A percentile compares a stretch with the other conserved stretches of the same genome.
phyloP scores from a whole-genome alignment of 1,284 basidiomycete genomes.

The Athelia psychrophila region DNA sequence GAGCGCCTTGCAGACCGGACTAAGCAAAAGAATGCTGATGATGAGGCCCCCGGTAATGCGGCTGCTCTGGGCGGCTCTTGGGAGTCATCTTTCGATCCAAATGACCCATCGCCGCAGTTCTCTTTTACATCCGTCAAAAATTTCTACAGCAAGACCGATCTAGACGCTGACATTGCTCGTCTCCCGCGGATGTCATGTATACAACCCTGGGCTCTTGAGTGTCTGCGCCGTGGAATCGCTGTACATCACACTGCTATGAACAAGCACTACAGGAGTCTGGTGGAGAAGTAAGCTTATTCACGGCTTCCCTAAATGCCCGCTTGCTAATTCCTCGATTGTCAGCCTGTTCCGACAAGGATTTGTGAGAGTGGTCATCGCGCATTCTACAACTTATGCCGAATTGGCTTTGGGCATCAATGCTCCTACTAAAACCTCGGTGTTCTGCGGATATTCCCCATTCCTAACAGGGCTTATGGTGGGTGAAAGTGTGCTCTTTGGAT shows the following conservation, averaged over 20 bases:
- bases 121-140: constrained; percentile 49
- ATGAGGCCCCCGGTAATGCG: constrained; percentile 19
- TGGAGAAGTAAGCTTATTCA: constrained; percentile 49
- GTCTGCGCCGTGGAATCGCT: constrained; percentile 57
- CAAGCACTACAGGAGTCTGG: constrained; percentile 52
- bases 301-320: background rate
- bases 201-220: constrained; percentile 41
- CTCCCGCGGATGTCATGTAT: constrained; percentile 33
- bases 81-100: constrained; percentile 56
- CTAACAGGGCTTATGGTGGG: constrained; percentile 62
- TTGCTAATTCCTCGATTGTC: background rate
- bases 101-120: constrained; percentile 55
- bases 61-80: constrained; percentile 31
- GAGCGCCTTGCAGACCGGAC: constrained; percentile 35
- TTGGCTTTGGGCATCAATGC: constrained; percentile 75
- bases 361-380: constrained; percentile 60
- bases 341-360: constrained; percentile 62
- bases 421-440: constrained; percentile 63
- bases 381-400: no score
- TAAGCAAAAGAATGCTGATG: constrained; percentile 30
- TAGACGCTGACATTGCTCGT: constrained; percentile 45
- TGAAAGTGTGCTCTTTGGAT: constrained; percentile 1
- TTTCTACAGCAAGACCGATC: constrained; percentile 42
- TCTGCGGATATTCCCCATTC: constrained; percentile 65
- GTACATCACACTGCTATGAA: constrained; percentile 73